Conservation (phyloP, 495 filamentous ascomycete genomes). For the Cercophora newfieldiana region DNA sequence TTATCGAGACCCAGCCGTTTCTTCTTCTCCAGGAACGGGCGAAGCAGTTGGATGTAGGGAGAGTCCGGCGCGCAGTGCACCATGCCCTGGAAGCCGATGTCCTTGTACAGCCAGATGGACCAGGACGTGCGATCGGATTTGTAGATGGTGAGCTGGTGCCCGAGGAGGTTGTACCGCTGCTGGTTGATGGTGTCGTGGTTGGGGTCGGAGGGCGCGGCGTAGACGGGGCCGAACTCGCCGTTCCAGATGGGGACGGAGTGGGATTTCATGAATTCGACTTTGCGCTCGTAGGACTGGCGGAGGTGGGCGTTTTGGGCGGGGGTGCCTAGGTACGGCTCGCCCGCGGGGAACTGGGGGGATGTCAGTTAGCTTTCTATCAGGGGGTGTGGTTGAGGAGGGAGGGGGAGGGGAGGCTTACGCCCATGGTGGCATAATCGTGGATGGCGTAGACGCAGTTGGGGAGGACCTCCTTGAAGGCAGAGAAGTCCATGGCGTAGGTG, state of each 20-base stretch:
- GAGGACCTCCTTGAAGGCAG: slow-evolving; percentile 37
- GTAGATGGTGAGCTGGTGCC: slow-evolving; percentile 59
- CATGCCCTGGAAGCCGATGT: slow-evolving; percentile 67
- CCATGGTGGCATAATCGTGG: slow-evolving; percentile 62
- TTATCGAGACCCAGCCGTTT: slow-evolving; percentile 51
- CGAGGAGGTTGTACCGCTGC: slow-evolving; percentile 54
- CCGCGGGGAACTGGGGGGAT: slow-evolving; percentile 60
- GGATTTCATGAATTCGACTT: slow-evolving; percentile 59
- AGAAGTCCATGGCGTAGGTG: slow-evolving; percentile 60
- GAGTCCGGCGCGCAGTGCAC: slow-evolving; percentile 50
- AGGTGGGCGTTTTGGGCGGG: slow-evolving; percentile 52
- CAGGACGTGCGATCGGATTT: slow-evolving; percentile 56
- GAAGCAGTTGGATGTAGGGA: slow-evolving; percentile 51
- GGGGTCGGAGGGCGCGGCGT: slow-evolving; percentile 44
- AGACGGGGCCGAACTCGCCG: slow-evolving; percentile 67
- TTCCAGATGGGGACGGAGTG: slow-evolving; percentile 59
- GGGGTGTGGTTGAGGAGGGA: too few species aligned
- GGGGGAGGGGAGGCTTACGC: too few species aligned
- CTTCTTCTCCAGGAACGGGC: slow-evolving; percentile 59
- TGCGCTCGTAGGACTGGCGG: slow-evolving; percentile 51
- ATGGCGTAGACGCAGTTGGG: slow-evolving; percentile 60
- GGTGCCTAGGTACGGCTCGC: slow-evolving; percentile 53
- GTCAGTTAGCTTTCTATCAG: too few species aligned
- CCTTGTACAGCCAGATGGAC: slow-evolving; percentile 68
- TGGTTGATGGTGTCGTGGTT: slow-evolving; percentile 49